Evolutionary conservation across 495 filamentous ascomycete species (phyloP), one percentile per base, ranked within the genome.

Genomic region (Podospora sp.): DNA sequence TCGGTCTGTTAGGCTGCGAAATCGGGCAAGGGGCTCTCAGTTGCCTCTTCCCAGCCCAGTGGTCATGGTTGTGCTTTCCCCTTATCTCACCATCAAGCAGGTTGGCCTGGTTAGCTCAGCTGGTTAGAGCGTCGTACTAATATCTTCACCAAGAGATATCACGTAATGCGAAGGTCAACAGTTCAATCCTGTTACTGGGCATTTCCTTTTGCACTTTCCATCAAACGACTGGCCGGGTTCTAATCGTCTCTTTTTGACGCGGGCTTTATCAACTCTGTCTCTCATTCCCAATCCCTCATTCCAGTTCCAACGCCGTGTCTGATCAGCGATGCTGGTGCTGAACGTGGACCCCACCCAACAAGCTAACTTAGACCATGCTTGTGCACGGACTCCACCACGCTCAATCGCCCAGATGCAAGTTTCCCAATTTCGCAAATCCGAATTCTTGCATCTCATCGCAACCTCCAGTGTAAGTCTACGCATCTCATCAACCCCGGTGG

Each of bases 71-170:
- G 26, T 1, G 6, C 20, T 9, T 21, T 60, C 1, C 9, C 3
- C 29, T 3, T 40, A 2, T 25, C 3, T 0, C 51, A 24, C n/a
- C 22, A 46, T 25, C 12, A 25, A 67, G 59, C n/a, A 51, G 21
- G 36, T n/a, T 14, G 67, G 72, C 72, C 72, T 69, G 72, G 61
- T 74, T 74, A 74, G 72, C 72, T 74, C 72, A 74, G 72, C 69
- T 74, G 72, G 72, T 74, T 74, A 74, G 72, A 74, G 72, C 72
- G 72, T 74, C 72, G 72, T 74, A 74, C 72, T 74, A 74, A 74
- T 74, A 74, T 36, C 25, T 49, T 62, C 57, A 16, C 25, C 22
- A 27, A 53, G 40, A 57, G 35, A 36, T 71, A 71, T 68, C 36
- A 53, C 3, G 67, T 67, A 63, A 74, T 74, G 72, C 72, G 72